A percentile compares a stretch with the other conserved stretches of the same genome.
These are phyloP conservation scores for Candida insectalens DNA, from an alignment of 805 yeast species.

Conservation along the genomic window DNA sequence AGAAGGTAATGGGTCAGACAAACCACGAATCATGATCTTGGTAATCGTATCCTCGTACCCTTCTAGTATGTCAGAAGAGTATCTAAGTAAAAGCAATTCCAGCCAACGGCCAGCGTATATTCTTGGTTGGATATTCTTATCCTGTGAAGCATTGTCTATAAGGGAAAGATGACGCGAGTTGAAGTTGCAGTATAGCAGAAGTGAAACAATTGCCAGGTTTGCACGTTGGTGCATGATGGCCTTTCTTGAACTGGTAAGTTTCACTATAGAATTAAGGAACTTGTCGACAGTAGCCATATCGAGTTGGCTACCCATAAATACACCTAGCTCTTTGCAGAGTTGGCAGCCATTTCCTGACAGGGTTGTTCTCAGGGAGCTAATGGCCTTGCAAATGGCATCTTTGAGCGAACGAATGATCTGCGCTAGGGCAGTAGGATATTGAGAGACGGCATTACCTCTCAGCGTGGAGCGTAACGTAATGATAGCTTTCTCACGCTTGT, in stretches of 20 bases:
- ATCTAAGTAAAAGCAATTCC: conserved; percentile 48
- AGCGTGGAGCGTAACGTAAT: conserved; percentile 47
- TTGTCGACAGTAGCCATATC: conserved; percentile 40
- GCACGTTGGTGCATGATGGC: conserved; percentile 53
- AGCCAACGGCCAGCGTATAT: conserved; percentile 63
- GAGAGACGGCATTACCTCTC: conserved; percentile 40
- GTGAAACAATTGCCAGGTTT: conserved; percentile 41
- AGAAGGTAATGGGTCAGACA: conserved; percentile 70
- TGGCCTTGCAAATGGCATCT: conserved; percentile 58
- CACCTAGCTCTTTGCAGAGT: conserved; percentile 57
- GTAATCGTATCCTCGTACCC: conserved; percentile 33
- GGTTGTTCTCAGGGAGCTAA: conserved; percentile 74
- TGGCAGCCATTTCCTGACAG: conserved; percentile 69
- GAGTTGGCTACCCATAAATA: conserved; percentile 27
- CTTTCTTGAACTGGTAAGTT: conserved; percentile 51
- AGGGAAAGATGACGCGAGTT: conserved; percentile 40
- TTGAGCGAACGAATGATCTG: conserved; percentile 28
- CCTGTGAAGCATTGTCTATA: conserved; percentile 43
- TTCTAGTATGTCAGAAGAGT: conserved; percentile 25
- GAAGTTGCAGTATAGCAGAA: conserved; percentile 47
- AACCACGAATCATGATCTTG: conserved; percentile 45
- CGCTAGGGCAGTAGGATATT: conserved; percentile 24
- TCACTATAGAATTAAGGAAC: conserved; percentile 37
- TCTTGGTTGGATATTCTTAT: conserved; percentile 66
- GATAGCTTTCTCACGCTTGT: conserved; percentile 53